Conservation (phyloP, 306 rosid species). For the Malus orientalis region DNA sequence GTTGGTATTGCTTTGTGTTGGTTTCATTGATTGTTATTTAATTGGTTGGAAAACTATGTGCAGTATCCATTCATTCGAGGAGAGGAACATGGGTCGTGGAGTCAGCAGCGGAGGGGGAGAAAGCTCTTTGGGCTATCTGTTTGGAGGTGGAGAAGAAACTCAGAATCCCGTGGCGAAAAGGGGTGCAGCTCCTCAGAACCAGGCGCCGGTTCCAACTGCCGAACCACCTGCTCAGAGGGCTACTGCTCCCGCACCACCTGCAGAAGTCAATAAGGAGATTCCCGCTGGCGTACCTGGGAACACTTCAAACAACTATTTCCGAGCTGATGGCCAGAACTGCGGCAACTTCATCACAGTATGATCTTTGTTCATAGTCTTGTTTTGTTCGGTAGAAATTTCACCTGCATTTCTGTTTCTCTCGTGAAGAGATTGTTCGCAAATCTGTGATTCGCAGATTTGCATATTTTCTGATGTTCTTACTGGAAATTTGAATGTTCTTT, state of each 20-base stretch:
- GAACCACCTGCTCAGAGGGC: slow-evolving; percentile 6
- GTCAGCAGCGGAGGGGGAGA: slow-evolving; percentile 14
- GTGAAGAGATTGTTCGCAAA: not conserved
- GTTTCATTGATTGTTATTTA: not conserved
- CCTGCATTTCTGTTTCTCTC: not conserved
- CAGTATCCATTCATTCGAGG: not conserved
- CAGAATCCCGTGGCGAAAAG: not conserved
- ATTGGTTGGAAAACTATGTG: not conserved
- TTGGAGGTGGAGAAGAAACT: slow-evolving; percentile 15
- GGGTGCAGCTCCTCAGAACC: not conserved
- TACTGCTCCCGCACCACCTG: not conserved
- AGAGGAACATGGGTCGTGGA: slow-evolving; percentile 7
- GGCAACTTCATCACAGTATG: slow-evolving; percentile 27
- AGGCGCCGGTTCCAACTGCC: not conserved
- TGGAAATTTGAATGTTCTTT: not conserved
- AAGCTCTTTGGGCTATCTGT: slow-evolving; percentile 12
- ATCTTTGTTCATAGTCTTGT: not conserved
- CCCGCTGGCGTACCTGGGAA: slow-evolving; percentile 21
- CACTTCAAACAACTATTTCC: slow-evolving; percentile 19
- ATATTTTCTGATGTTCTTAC: not conserved
- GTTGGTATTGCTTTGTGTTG: not conserved
- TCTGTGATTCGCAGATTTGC: not conserved
- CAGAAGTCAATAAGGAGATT: not conserved
- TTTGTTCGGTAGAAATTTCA: not conserved
- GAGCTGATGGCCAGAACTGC: slow-evolving; percentile 28